Base-by-base conservation (phyloP, 768 basidiomycete genomes). In the Xanthoconium stramineum region DNA sequence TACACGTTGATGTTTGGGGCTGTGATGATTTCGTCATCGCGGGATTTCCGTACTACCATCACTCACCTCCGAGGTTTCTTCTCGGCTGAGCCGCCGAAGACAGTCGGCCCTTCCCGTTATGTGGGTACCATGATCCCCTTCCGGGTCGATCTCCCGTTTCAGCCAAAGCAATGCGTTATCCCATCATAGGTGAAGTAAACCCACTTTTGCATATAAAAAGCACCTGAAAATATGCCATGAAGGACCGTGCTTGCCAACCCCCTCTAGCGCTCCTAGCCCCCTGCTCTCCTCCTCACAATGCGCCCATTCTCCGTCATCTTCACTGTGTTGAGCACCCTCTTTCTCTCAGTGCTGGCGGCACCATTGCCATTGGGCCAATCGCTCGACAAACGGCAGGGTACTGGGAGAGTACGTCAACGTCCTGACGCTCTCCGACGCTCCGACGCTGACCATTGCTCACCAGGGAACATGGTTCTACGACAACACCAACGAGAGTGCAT, bases 381-480 rank as follows among this genome's bases (percentile, higher is more conserved):
- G 29, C 74, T 85, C 36, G 76, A 79, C 56, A 83, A 79, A 68
- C 79, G 88, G 50, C 47, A 54, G 15, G 78, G 78, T 62, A 65
- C 61, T 8, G 89, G 89, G 40, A 73, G 75, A 59, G 89, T 89
- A 67, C 59, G 82, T 74, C 7, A 1, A 15, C 36, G 17, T 51
- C 28, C 9, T 7, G 9, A 24, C 19, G 8, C 14, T 32, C 24
- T 33, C 7, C 39, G 14, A 17, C 29, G 30, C 19, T 14, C 30
- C 19, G 28, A 48, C 15, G 44, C 60, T 58, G 33, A 69, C 20
- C 32, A 47, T 42, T 42, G 53, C 50, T 43, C 47, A 6, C 38
- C 60, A 89, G 88, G 87, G 82, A 39, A 90, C 88, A 35, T 90
- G 80, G 80, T 90, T 80, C 67, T 58, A 83, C 57, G 79, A 78